Base-by-base conservation (phyloP, 371 early-diverging fungal species). In the Rhizomucor miehei region DNA sequence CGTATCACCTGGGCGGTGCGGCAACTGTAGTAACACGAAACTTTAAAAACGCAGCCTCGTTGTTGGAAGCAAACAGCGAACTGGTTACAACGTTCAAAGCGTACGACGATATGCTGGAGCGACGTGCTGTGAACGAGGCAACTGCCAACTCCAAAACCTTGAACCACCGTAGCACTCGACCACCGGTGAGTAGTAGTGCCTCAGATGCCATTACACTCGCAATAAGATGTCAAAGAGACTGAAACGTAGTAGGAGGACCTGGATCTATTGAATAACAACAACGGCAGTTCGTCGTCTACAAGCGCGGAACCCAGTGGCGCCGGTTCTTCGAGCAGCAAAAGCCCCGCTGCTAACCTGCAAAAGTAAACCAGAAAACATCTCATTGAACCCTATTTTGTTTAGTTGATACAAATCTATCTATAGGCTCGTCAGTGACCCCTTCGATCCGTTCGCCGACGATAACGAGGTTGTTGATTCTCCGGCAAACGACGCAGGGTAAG, bases 91-190 rank as follows among this genome's bases (percentile, higher is more conserved):
- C 62, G 34, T 77, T 77, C 57, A 77, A 74, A 39, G 65, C 77
- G 9, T 77, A 77, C 59, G 74, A 77, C 45, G 77, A 77, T 51
- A 74, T 74, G 77, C 40, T 77, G 47, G 77, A 77, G 51, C 69
- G 63, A 24, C 49, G 63, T 34, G 67, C 71, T 25, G 35, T 77
- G 46, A 63, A 57, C 45, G 57, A 62, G 37, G 77, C 77, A 14
- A 73, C 68, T 4, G 51, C 49, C 2, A 69, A 72, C 49, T 75
- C 76, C 13, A 63, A 65, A 25, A 34, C 60, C 9, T 54, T 71
- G 35, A 51, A 72, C 50, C 48, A 60, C 24, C 72, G 72, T 50
- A 59, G 57, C 56, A 69, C 69, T 25, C 62, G 62, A 13, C 59
- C 29, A 29, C 29, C 29, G 3, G 29, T 29, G 29, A 29, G 29